Evolutionary conservation across 495 filamentous ascomycete genomes (phyloP).

Genomic region (Stereocaulon alpinum): DNA sequence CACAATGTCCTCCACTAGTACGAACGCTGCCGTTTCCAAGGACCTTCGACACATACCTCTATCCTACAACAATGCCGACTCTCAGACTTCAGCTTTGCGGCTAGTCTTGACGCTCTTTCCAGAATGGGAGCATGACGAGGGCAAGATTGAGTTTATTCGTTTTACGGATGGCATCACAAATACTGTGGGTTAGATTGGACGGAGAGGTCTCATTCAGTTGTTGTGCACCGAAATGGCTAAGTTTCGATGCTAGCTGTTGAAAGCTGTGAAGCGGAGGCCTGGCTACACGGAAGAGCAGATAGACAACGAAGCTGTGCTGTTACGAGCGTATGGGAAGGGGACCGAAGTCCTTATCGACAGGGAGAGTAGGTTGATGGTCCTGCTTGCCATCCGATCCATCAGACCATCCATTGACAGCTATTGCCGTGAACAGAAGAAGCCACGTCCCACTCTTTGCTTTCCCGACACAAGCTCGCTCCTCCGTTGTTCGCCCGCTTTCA

Average conservation of each 20-base stretch:
- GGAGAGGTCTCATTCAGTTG: background rate
- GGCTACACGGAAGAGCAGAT: conserved; percentile 67
- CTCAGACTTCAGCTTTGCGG: conserved; percentile 61
- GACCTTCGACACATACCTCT: conserved; percentile 53
- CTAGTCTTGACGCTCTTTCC: conserved; percentile 73
- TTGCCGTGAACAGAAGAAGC: conserved; percentile 47
- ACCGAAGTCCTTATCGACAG: conserved; percentile 95
- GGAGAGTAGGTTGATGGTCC: conserved; percentile 54
- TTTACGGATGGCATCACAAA: conserved; percentile 99
- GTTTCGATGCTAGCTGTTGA: conserved; percentile 48
- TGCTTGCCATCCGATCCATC: background rate
- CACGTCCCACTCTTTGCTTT: conserved; percentile 61
- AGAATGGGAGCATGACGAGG: conserved; percentile 65
- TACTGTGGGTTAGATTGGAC: conserved; percentile 48
- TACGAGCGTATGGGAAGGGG: conserved; percentile 89
- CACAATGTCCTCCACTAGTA: conserved; percentile 8
- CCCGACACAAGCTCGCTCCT: conserved; percentile 71
- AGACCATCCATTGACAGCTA: conserved; percentile 4
- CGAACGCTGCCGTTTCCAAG: conserved; percentile 6
- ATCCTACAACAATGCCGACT: conserved; percentile 64
- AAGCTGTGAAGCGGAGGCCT: conserved; percentile 72
- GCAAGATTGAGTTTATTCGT: conserved; percentile 73
- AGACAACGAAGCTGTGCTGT: conserved; percentile 77
- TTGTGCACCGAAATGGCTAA: conserved; percentile 5
- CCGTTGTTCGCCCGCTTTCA: conserved; percentile 83